These are phyloP conservation scores for Fusarium tanahbumbuense DNA, from an alignment of 2,329 filamentous ascomycete species.

Conservation along the genomic window DNA sequence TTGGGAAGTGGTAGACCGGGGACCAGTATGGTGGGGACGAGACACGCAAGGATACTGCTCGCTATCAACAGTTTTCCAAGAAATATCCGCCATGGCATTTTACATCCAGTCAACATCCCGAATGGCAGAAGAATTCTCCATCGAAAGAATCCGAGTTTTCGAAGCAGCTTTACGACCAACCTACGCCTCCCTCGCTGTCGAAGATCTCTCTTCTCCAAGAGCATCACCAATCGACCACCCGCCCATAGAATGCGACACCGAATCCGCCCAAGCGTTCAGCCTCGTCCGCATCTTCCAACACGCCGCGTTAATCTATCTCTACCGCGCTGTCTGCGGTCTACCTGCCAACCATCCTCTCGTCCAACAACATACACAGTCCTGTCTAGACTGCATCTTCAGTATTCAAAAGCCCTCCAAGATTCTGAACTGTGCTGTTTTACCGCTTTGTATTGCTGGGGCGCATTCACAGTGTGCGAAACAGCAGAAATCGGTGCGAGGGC, in stretches of 20 bases:
- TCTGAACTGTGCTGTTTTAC: slow-evolving; percentile 55
- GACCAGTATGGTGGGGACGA: slow-evolving; percentile 57
- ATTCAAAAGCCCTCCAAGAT: slow-evolving; percentile 52
- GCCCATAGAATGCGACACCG: slow-evolving; percentile 37
- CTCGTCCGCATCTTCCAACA: slow-evolving; percentile 56
- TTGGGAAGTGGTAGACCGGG: slow-evolving; percentile 55
- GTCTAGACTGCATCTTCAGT: slow-evolving; percentile 53
- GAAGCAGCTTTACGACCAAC: slow-evolving; percentile 44
- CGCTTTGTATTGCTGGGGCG: slow-evolving; percentile 53
- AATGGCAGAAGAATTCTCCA: slow-evolving; percentile 43
- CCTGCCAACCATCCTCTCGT: slow-evolving; percentile 54
- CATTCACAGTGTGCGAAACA: slow-evolving; percentile 49
- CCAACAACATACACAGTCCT: slow-evolving; percentile 53
- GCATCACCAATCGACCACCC: background rate
- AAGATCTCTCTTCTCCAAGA: slow-evolving; percentile 28
- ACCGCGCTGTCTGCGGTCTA: slow-evolving; percentile 56
- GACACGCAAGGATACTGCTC: slow-evolving; percentile 52
- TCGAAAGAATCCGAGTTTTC: slow-evolving; percentile 46
- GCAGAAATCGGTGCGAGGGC: slow-evolving; percentile 37
- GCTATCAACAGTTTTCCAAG: slow-evolving; percentile 50
- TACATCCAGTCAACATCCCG: slow-evolving; percentile 41
- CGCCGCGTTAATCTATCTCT: slow-evolving; percentile 56
- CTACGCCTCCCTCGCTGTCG: slow-evolving; percentile 45
- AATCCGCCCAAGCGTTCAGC: slow-evolving; percentile 50
- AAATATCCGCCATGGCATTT: slow-evolving; percentile 48